Base-by-base conservation (phyloP, 352 stramenopile genomes). In the Globisporangium heterothallicum region DNA sequence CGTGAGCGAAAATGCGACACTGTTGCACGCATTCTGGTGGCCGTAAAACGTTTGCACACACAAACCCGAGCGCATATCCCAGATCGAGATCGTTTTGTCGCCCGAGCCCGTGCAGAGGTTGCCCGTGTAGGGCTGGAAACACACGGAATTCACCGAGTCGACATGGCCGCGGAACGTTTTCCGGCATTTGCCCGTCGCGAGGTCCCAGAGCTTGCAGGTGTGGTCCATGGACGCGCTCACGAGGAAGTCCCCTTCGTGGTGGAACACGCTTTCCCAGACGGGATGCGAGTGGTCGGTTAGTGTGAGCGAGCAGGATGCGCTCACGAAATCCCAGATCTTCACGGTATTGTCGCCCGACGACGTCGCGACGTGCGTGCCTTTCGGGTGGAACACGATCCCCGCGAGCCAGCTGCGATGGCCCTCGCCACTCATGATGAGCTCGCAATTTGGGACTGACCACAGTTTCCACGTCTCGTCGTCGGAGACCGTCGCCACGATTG, bases 401-500 rank as follows among this genome's bases (percentile, higher is more conserved):
- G 86, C 83, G 19, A 98, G 68, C 93, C 93, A 98, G 49, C 85
- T 88, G 12, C 74, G 75, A 61, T 98, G 93, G 13, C 93, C 88
- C 64, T 97, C 89, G 53, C 93, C 92, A 46, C 86, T 96, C 94
- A 98, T 97, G 59, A 98, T 90, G 36, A 98, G 82, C 61, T 98
- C 90, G 44, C 86, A 89, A 42, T 88, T 80, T 13, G 92, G 91
- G 13, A 97, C 70, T 14, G 78, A 96, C 94, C 93, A 98, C 44
- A 98, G 70, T 63, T 97, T 97, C 92, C 92, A 98, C 29, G 89
- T 97, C 63, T 95, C 74, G 64, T 98, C 94, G 64, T 98, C 92
- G 42, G 83, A 97, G 18, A 92, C 90, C 4, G 86, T 98, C 18
- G 93, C 89, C n/a, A 97, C 42, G 26, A 97, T 85, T 14, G 85